A percentile compares a stretch with the other conserved stretches of the same genome.
Evolutionary conservation across 305 asterid genomes (phyloP).

Genomic region (Salvia sclarea): DNA sequence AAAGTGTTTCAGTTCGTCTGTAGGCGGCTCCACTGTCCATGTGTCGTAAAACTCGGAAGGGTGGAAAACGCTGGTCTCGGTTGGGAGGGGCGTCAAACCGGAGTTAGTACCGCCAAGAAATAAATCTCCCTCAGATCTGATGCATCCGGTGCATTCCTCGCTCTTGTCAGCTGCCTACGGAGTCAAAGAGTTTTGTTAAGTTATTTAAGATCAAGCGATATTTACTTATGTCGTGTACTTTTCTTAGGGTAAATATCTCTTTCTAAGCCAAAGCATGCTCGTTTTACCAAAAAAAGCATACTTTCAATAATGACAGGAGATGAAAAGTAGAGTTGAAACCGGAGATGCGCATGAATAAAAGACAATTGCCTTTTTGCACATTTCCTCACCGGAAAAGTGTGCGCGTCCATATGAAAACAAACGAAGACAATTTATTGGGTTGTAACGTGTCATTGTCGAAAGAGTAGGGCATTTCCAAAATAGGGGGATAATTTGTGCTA

Average conservation of each 20-base stretch:
- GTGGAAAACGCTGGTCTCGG: constrained; percentile 45
- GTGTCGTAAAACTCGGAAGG: constrained; percentile 57
- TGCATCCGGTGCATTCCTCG: constrained; percentile 56
- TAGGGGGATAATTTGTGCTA: background rate
- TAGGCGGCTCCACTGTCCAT: constrained; percentile 73
- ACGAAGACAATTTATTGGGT: background rate
- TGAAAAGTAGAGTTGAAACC: background rate
- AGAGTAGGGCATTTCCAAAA: background rate
- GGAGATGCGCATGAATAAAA: background rate
- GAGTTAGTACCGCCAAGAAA: constrained; percentile 57
- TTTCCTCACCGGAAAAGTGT: background rate
- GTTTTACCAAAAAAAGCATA: background rate
- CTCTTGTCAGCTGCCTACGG: constrained; percentile 65
- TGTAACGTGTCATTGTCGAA: background rate
- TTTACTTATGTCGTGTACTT: background rate
- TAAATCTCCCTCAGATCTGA: constrained; percentile 75
- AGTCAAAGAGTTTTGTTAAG: background rate
- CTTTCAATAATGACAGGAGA: background rate
- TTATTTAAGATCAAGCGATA: background rate
- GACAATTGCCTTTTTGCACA: background rate
- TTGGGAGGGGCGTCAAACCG: constrained; percentile 46
- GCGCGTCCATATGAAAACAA: background rate
- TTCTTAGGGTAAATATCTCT: background rate
- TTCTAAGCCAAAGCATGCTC: background rate
- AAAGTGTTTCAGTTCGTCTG: constrained; percentile 58